phyloP scores from a whole-genome alignment of 2,329 filamentous ascomycete species.

The Diplodia seriata region DNA sequence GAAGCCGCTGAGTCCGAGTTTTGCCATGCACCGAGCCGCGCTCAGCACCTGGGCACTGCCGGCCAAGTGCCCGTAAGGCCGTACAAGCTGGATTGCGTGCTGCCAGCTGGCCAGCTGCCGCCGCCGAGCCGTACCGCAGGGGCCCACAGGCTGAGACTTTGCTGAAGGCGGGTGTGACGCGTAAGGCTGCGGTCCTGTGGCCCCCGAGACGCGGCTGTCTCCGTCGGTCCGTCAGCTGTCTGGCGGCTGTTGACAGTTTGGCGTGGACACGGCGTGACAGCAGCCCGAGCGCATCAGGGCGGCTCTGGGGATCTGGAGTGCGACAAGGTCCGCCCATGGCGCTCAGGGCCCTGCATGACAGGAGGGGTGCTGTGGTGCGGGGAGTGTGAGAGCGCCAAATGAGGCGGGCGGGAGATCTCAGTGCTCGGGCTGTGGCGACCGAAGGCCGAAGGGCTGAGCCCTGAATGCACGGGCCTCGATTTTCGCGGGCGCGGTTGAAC shows the following conservation, averaged over 20 bases:
- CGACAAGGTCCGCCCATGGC: conserved; percentile 9
- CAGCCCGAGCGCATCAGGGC: conserved; percentile 16
- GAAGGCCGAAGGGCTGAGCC: conserved; percentile 18
- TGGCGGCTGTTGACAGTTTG: background rate
- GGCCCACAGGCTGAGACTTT: conserved; percentile 30
- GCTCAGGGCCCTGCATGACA: conserved; percentile 25
- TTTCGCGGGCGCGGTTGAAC: background rate
- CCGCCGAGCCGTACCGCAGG: conserved; percentile 23
- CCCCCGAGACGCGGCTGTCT: conserved; percentile 26
- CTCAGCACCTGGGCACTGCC: conserved; percentile 17
- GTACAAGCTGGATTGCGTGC: conserved; percentile 14
- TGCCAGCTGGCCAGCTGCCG: conserved; percentile 26
- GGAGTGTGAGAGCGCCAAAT: conserved; percentile 19
- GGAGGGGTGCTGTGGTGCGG: conserved; percentile 20
- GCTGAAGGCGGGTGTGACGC: conserved; percentile 31
- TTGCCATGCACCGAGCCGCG: conserved; percentile 24
- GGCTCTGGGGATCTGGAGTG: conserved; percentile 15
- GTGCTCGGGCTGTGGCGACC: conserved; percentile 24
- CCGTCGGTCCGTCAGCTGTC: conserved; percentile 4
- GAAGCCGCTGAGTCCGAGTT: conserved; percentile 15
- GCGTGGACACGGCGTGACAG: background rate
- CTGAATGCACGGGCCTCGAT: background rate
- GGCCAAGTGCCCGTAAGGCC: conserved; percentile 26
- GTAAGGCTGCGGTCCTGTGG: conserved; percentile 30
- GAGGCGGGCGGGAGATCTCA: conserved; percentile 10